Conservation (phyloP, 148 eudicot genomes). For the Cornus controversa region DNA sequence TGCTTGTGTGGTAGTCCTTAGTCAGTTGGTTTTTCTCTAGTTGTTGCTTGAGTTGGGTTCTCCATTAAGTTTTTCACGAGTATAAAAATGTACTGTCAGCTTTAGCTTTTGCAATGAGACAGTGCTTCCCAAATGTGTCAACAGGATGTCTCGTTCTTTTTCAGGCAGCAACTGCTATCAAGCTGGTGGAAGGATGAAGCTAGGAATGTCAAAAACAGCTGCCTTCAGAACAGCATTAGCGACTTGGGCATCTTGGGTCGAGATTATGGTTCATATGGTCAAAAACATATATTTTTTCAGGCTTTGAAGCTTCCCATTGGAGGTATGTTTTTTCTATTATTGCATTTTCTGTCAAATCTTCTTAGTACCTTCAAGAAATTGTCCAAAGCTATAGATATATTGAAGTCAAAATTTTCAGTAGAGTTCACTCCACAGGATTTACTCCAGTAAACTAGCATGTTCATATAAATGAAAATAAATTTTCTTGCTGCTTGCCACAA, state of each 20-base stretch:
- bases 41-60: background rate
- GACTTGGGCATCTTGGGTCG: conserved; percentile 91
- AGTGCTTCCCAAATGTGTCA: background rate
- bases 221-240: conserved; percentile 62
- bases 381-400: background rate
- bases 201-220: conserved; percentile 70
- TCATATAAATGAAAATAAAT: background rate
- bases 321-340: conserved; percentile 46
- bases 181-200: conserved; percentile 62
- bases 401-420: background rate
- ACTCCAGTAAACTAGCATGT: background rate
- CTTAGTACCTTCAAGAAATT: background rate
- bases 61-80: background rate
- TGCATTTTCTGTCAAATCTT: background rate
- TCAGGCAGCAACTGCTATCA: conserved; percentile 84
- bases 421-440: background rate
- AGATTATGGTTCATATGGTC: conserved; percentile 56
- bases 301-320: conserved; percentile 93
- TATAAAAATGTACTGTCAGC: background rate
- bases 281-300: conserved; percentile 85
- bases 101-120: background rate
- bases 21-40: too few species aligned
- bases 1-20: too few species aligned
- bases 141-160: conserved; percentile 23
- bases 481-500: background rate